Evolutionary conservation across 148 eudicot species (phyloP), one percentile per base, ranked within the genome.

Genomic region (Persicaria tinctoria): DNA sequence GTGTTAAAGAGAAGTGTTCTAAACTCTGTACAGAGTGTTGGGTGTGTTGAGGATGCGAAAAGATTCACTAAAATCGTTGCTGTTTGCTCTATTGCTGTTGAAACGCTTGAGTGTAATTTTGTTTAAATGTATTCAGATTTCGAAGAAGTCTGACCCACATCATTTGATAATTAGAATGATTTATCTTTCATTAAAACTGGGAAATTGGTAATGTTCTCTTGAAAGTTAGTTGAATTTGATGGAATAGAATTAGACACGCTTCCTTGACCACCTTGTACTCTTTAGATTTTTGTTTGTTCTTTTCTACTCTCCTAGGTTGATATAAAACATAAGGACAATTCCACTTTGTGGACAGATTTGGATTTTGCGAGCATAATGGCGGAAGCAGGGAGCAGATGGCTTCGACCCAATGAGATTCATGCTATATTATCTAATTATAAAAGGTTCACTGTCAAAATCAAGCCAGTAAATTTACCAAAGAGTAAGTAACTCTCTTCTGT

Each of bases 351-450:
- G 47, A 74, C 92, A 91, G 98, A 94, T 79, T 84, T 94, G 93
- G 98, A 94, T 79, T 68, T 91, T 72, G 70, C 59, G 57, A 89
- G 73, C 78, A 85, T 90, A 71, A 79, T 84, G 84, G 83, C 79
- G 81, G 97, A 94, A 86, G 96, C 98, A 48, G 85, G 80, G 75
- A 48, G 88, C 73, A 87, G 98, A 81, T 94, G 98, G 98, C 91
- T 94, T 78, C 80, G 96, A 71, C 97, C 98, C 50, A 94, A 90
- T 77, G 97, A 94, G 83, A 94, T 94, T 78, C 89, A 94, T 85
- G 98, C 98, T 70, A 87, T 94, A 41, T 87, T 91, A 68, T 87
- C 88, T 49, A 94, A 94, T 84, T 79, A 81, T 80, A 77, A 81
- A 46, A 76, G 80, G 75, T 94, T 94, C 83, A 85, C 64, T 75